A percentile compares a stretch with the other conserved stretches of the same genome.
phyloP scores from a whole-genome alignment of 495 filamentous ascomycete species.

The Patellaria atrata region DNA sequence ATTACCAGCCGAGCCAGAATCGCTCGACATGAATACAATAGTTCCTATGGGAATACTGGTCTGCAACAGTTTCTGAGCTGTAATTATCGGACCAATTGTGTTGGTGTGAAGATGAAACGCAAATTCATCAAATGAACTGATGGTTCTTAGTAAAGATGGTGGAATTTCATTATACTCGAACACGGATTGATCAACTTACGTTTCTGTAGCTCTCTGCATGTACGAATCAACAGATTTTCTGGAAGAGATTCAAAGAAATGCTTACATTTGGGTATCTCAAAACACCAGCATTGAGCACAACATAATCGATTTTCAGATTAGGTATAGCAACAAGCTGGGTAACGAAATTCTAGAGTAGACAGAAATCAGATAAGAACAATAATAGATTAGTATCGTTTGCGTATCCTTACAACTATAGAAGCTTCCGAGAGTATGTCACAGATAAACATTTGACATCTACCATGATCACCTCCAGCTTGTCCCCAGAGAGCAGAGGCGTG shows the following conservation, averaged over 20 bases:
- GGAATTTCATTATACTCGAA: not conserved
- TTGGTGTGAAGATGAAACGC: constrained; percentile 41
- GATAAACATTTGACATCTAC: constrained; percentile 31
- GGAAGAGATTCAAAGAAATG: not conserved
- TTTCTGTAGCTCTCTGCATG: not conserved
- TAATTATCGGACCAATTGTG: constrained; percentile 42
- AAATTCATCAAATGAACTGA: constrained; percentile 37
- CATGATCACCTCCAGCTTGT: constrained; percentile 27
- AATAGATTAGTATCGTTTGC: not conserved
- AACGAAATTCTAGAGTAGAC: constrained; percentile 21
- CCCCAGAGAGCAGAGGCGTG: constrained; percentile 31
- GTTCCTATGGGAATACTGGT: constrained; percentile 31
- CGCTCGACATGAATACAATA: constrained; percentile 39
- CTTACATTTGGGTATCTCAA: constrained; percentile 41
- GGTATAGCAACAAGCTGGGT: constrained; percentile 20
- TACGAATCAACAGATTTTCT: not conserved
- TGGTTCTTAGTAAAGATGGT: constrained; percentile 4
- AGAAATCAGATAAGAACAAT: not conserved
- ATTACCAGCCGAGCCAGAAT: constrained; percentile 32
- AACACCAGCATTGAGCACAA: constrained; percentile 44
- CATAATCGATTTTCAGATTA: constrained; percentile 32
- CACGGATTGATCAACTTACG: too few species aligned
- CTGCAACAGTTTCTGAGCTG: constrained; percentile 36
- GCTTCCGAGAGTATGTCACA: constrained; percentile 38
- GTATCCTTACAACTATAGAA: constrained; percentile 34